Base-by-base conservation (phyloP, 768 basidiomycete species). In the Russula compacta region DNA sequence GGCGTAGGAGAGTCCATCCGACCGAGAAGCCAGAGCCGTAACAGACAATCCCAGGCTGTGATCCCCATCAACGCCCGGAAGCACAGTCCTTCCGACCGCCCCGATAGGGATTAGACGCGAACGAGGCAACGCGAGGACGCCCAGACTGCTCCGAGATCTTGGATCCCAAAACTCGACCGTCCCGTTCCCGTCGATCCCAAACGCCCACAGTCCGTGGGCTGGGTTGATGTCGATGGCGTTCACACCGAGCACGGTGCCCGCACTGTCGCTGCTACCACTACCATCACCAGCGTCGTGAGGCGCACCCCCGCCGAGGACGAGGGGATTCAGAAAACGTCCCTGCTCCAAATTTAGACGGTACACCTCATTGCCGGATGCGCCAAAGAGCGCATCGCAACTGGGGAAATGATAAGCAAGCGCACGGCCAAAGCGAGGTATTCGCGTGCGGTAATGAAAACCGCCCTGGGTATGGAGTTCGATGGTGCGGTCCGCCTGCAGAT, bases 151-250 rank as follows among this genome's bases (percentile, higher is more conserved):
- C 15, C 95, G 79, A 35, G 92, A 92, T 49, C 97, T 81, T 4
- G 86, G 90, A 73, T 99, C 97, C 94, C 95, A 99, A 69, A 99
- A 92, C 71, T 98, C 93, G 44, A 93, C 89, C 3, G 87, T 83
- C 17, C 92, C 90, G 61, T 81, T 81, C 4, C 89, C 91, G 61
- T 98, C 95, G 2, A 92, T 75, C 4, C 95, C 97, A 68, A 98
- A 93, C 3, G 86, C 84, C 67, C 93, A 81, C 1, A 98, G 77
- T 35, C 95, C 91, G 69, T 99, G 97, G 2, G 87, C 89, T 4
- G 92, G 84, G 71, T 98, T 98, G 68, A 98, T 81, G 71, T 99
- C 94, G 55, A 98, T 81, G 32, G 81, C 81, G 70, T 98, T 98
- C 60, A 98, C 91, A 11, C 95, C 97, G 1, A 79, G 74, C 17